Evolutionary conservation across 2,329 filamentous ascomycete species (phyloP).

Genomic region (Fusarium sp.): DNA sequence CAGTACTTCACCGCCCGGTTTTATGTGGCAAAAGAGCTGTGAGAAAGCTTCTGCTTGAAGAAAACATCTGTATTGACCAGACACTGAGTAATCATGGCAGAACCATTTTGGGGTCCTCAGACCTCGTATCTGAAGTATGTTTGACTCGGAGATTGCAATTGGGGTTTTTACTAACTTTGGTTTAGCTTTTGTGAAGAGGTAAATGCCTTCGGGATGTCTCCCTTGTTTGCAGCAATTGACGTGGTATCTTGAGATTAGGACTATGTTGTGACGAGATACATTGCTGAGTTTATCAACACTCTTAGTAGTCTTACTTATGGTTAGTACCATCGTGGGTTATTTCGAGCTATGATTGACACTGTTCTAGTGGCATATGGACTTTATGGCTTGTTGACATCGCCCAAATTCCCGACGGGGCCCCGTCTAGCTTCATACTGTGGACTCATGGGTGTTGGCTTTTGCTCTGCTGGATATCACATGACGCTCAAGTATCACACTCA

Average conservation of each 20-base stretch:
- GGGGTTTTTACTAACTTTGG: neutral
- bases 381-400: constrained; percentile 51
- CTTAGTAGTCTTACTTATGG: constrained; percentile 56
- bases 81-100: constrained; percentile 2
- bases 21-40: neutral
- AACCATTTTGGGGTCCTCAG: constrained; percentile 50
- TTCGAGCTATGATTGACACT: neutral
- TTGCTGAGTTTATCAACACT: constrained; percentile 61
- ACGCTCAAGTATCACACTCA: constrained; percentile 53
- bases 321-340: constrained; percentile 6
- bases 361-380: constrained; percentile 54
- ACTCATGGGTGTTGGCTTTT: constrained; percentile 53
- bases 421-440: constrained; percentile 55
- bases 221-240: constrained; percentile 1
- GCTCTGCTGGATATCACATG: constrained; percentile 53
- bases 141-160: accelerated
- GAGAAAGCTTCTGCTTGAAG: neutral
- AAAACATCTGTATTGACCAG: neutral
- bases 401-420: constrained; percentile 34
- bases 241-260: constrained; percentile 41
- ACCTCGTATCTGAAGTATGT: constrained; percentile 52
- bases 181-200: constrained; percentile 51
- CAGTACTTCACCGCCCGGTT: constrained; percentile 25
- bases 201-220: neutral
- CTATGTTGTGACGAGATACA: constrained; percentile 58